These are phyloP conservation scores for Hymenoscyphus occultus DNA, from an alignment of 2,329 filamentous ascomycete genomes.

Conservation along the genomic window DNA sequence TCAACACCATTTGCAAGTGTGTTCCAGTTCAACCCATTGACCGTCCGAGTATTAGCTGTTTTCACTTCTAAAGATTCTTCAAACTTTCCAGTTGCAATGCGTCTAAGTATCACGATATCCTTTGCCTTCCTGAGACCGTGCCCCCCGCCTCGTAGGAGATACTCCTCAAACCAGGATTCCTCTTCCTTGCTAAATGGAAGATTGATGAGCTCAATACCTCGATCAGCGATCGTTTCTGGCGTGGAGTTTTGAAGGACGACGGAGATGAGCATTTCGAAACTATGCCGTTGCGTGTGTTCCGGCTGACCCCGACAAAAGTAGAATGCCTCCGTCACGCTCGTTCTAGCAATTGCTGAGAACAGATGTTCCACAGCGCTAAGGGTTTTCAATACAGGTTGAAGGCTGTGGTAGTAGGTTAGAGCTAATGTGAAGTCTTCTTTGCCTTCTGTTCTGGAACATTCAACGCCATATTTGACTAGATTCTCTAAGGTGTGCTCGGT, in stretches of 20 bases:
- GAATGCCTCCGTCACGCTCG: slow-evolving; percentile 70
- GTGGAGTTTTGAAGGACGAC: slow-evolving; percentile 49
- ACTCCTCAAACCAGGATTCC: slow-evolving; percentile 71
- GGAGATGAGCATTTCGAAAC: slow-evolving; percentile 65
- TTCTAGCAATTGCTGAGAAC: slow-evolving; percentile 64
- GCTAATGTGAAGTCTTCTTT: slow-evolving; percentile 61
- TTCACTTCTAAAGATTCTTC: slow-evolving; percentile 46
- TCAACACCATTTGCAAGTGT: slow-evolving; percentile 30
- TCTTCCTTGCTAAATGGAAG: slow-evolving; percentile 69
- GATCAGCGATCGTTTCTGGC: slow-evolving; percentile 46
- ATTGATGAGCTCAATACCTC: slow-evolving; percentile 67
- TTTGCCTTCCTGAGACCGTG: slow-evolving; percentile 62
- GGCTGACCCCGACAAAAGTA: slow-evolving; percentile 68
- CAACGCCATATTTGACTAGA: slow-evolving; percentile 49
- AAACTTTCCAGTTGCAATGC: slow-evolving; percentile 64
- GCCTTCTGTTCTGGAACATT: slow-evolving; percentile 41
- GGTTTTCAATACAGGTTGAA: slow-evolving; percentile 68
- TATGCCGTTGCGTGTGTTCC: slow-evolving; percentile 55
- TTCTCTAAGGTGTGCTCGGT: slow-evolving; percentile 75
- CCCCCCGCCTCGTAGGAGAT: slow-evolving; percentile 62
- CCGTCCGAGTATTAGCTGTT: slow-evolving; percentile 29
- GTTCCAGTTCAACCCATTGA: slow-evolving; percentile 35
- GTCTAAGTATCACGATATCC: slow-evolving; percentile 72
- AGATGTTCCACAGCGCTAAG: slow-evolving; percentile 61
- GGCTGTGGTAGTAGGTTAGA: slow-evolving; percentile 75